Conservation (phyloP, 352 stramenopile genomes). For the Pythium chondricola region DNA sequence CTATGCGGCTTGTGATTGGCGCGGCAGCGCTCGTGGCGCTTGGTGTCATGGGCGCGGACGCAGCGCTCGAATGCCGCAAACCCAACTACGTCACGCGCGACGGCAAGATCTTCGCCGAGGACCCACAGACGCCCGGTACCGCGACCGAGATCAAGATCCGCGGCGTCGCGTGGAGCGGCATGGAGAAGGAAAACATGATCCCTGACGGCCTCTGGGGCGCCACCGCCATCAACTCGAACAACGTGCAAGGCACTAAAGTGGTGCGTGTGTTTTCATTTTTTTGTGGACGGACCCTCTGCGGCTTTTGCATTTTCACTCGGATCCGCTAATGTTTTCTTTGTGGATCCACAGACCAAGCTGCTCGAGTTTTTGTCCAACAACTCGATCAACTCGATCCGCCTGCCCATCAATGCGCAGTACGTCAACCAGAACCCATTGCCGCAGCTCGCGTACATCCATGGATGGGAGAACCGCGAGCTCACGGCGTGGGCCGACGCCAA, state of each 20-base stretch:
- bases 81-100: constrained; percentile 53
- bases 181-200: constrained; percentile 71
- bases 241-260: constrained; percentile 40
- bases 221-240: constrained; percentile 21
- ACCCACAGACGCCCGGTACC: constrained; percentile 27
- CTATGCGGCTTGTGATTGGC: too few species aligned
- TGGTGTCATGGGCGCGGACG: neutral
- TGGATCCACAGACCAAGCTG: constrained; percentile 26
- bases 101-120: constrained; percentile 49
- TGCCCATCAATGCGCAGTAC: constrained; percentile 50
- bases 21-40: neutral
- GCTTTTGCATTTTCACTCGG: too few species aligned
- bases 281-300: too few species aligned
- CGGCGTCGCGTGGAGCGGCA: constrained; percentile 54
- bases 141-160: constrained; percentile 58
- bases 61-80: constrained; percentile 39
- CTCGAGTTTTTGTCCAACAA: constrained; percentile 47
- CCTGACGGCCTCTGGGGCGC: constrained; percentile 48
- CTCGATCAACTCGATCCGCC: constrained; percentile 57
- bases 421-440: constrained; percentile 33
- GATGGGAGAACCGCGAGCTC: constrained; percentile 58
- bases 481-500: constrained; percentile 37
- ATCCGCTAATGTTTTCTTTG: constrained; percentile 2
- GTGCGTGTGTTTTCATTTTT: constrained; percentile 13
- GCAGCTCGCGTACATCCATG: constrained; percentile 46